phyloP scores from a whole-genome alignment of 140 eudicot species.

The Flaveria floridana region DNA sequence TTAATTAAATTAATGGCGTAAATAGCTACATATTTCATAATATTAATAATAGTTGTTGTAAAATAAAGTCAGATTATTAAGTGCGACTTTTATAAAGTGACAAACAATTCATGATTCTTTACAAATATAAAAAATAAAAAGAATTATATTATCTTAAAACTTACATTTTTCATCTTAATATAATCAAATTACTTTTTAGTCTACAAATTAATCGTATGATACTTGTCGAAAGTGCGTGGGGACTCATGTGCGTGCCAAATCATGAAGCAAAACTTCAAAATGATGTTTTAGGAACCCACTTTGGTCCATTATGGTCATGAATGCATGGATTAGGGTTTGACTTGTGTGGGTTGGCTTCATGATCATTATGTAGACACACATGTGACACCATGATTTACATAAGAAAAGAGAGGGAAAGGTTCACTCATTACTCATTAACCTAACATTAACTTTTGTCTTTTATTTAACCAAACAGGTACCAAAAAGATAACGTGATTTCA shows the following conservation, averaged over 20 bases:
- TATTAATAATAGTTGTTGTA: neutral
- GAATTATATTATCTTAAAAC: neutral
- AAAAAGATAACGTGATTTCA: too few relatives aligned
- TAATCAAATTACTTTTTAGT: neutral
- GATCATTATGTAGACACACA: slow-evolving; percentile 38
- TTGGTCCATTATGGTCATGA: slow-evolving; percentile 44
- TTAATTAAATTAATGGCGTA: neutral
- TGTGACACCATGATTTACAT: slow-evolving; percentile 41
- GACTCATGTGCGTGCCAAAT: slow-evolving; percentile 36
- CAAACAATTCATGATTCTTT: neutral
- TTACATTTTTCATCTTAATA: neutral
- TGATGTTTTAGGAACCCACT: slow-evolving; percentile 46
- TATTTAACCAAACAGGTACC: too few relatives aligned
- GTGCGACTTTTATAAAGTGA: neutral
- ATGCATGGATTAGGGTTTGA: slow-evolving; percentile 45
- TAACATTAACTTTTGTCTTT: slow-evolving; percentile 32
- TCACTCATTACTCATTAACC: slow-evolving; percentile 42
- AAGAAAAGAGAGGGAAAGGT: slow-evolving; percentile 29
- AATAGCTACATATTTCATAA: neutral
- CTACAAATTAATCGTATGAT: neutral
- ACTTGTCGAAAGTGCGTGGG: slow-evolving; percentile 22
- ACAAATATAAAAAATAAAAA: neutral
- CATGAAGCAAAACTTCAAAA: slow-evolving; percentile 35
- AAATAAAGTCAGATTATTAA: neutral
- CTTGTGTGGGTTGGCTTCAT: slow-evolving; percentile 39